A percentile compares a stretch with the other conserved stretches of the same genome.
phyloP scores from a whole-genome alignment of 495 filamentous ascomycete species.

The Aspergillus egyptiacus region DNA sequence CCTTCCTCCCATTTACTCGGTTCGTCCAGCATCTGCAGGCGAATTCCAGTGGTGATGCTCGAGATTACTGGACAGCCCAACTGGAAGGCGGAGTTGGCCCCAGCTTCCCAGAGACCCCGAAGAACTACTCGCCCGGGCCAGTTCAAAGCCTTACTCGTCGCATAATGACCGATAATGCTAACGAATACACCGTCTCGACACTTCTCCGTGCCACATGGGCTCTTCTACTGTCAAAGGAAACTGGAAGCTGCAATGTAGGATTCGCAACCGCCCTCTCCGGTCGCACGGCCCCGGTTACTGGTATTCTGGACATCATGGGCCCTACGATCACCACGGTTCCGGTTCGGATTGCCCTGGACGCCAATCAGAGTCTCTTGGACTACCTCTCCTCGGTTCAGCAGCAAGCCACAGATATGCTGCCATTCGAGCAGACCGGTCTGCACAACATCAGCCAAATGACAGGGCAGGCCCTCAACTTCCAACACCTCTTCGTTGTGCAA shows the following conservation, averaged over 20 bases:
- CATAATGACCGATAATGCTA: neutral
- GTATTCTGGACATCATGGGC: conserved; percentile 36
- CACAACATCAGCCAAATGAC: conserved; percentile 9
- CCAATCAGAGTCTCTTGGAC: conserved; percentile 17
- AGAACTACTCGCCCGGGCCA: neutral
- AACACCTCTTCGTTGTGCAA: conserved; percentile 10
- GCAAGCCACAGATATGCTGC: conserved; percentile 24
- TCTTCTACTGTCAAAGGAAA: conserved; percentile 27
- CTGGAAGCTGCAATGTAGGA: conserved; percentile 31
- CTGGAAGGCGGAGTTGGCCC: conserved; percentile 6
- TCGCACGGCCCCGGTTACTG: conserved; percentile 30
- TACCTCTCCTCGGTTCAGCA: conserved; percentile 29
- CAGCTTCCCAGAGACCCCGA: conserved; percentile 5
- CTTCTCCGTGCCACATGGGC: conserved; percentile 39
- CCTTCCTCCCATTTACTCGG: conserved; percentile 12
- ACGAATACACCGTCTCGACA: conserved; percentile 38
- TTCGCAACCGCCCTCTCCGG: conserved; percentile 38
- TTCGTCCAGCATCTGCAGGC: conserved; percentile 19
- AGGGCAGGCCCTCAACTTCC: neutral
- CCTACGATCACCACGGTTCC: conserved; percentile 40
- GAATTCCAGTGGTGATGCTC: conserved; percentile 11
- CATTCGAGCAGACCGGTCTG: conserved; percentile 12
- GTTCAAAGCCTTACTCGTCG: neutral
- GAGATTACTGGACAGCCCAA: conserved; percentile 4
- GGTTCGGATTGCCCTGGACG: conserved; percentile 22